phyloP scores from a whole-genome alignment of 2,329 filamentous ascomycete species.

The Chaetomium sp. region DNA sequence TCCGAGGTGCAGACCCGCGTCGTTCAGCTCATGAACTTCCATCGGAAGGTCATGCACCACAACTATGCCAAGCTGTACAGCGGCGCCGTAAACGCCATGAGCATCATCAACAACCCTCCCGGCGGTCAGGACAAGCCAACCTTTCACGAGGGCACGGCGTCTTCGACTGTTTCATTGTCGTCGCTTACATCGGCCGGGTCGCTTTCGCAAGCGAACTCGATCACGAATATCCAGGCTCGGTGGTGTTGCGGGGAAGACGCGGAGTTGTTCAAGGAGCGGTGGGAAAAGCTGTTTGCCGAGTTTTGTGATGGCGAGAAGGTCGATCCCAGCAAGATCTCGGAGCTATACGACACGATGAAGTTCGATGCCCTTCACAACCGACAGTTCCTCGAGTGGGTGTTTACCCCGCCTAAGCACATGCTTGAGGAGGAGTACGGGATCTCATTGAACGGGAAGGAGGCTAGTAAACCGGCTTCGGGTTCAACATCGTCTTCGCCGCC shows the following conservation, averaged over 20 bases:
- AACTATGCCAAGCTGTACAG: slow-evolving; percentile 79
- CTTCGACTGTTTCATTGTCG: slow-evolving; percentile 35
- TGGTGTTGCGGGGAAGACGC: slow-evolving; percentile 98
- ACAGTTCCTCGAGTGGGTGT: slow-evolving; percentile 94
- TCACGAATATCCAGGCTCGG: slow-evolving; percentile 71
- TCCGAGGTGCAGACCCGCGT: slow-evolving; percentile 88
- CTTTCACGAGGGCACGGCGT: slow-evolving; percentile 29
- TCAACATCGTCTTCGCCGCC: slow-evolving; percentile 20
- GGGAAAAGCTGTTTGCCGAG: slow-evolving; percentile 96
- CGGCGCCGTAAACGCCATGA: slow-evolving; percentile 57
- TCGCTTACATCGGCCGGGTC: slow-evolving; percentile 30
- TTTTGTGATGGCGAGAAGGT: slow-evolving; percentile 97
- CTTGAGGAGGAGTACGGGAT: slow-evolving; percentile 61
- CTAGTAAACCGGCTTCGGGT: slow-evolving; percentile 7
- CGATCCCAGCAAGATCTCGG: slow-evolving; percentile 96
- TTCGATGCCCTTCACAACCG: slow-evolving; percentile 97
- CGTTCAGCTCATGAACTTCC: slow-evolving; percentile 95
- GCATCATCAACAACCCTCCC: slow-evolving; percentile 47
- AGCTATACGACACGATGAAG: slow-evolving; percentile 99
- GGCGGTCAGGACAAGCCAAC: slow-evolving; percentile 34
- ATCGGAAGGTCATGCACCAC: slow-evolving; percentile 87
- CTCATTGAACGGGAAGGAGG: slow-evolving; percentile 23
- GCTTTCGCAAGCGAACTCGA: slow-evolving; percentile 54
- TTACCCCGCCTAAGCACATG: slow-evolving; percentile 76
- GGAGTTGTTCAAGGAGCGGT: slow-evolving; percentile 88